Conservation (phyloP, 2,329 filamentous ascomycete species). For the Metarhizium humberi region DNA sequence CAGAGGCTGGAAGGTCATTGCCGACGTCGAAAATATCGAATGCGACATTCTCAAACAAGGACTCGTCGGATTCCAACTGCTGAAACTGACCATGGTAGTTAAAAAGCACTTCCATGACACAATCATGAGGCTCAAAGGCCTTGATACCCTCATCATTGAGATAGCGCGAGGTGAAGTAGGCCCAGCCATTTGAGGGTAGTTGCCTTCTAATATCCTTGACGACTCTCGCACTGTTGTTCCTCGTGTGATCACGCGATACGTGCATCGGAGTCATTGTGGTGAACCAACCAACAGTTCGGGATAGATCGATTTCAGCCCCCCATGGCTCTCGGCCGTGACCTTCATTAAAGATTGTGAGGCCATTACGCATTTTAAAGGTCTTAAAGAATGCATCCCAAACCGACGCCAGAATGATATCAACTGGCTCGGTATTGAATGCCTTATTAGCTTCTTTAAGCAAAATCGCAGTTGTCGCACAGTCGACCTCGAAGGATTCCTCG, state of each 20-base stretch:
- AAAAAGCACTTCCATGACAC: slow-evolving; percentile 4
- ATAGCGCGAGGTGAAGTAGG: slow-evolving; percentile 4
- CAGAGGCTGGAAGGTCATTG: background rate
- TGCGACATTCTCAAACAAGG: slow-evolving; percentile 6
- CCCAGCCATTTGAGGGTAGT: slow-evolving; percentile 2
- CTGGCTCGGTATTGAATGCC: slow-evolving; percentile 16
- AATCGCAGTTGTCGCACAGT: background rate
- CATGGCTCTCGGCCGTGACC: slow-evolving; percentile 14
- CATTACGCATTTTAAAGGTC: slow-evolving; percentile 16
- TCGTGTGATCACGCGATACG: background rate
- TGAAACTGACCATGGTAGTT: slow-evolving; percentile 10
- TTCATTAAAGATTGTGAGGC: slow-evolving; percentile 18
- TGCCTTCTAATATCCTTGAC: slow-evolving; percentile 2
- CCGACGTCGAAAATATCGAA: slow-evolving; percentile 5
- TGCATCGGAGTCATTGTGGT: slow-evolving; percentile 17
- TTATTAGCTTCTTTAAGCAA: slow-evolving; percentile 1
- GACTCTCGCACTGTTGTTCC: background rate
- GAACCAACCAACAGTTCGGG: slow-evolving; percentile 29
- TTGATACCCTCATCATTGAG: background rate
- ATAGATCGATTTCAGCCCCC: slow-evolving; percentile 18
- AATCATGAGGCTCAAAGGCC: background rate
- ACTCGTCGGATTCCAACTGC: slow-evolving; percentile 8
- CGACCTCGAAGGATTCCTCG: slow-evolving; percentile 2
- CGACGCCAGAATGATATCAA: slow-evolving; percentile 23
- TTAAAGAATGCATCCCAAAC: slow-evolving; percentile 18